Base-by-base conservation (phyloP, 208 protist species). In the Dictyostelium gargantuum region DNA sequence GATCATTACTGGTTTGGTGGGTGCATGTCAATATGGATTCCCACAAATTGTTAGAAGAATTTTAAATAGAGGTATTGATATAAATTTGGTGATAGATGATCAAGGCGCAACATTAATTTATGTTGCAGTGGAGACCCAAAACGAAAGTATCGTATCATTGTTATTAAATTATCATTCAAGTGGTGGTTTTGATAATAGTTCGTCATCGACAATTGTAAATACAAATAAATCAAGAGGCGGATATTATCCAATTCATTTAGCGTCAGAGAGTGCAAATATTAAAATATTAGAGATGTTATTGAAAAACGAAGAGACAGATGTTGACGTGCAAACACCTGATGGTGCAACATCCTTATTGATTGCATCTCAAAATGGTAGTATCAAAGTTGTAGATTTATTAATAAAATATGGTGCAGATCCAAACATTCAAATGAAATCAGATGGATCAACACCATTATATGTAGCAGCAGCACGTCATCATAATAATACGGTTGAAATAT, bases 401-500 rank as follows among this genome's bases (percentile, higher is more conserved):
- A 17, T 21, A 1, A 70, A 50, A 23, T 81, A 72, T 26, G 50
- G 32, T 26, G 85, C 85, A 1, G 56, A 80, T 29, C 85, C 85
- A 19, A 92, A 92, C 23, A 61, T 84, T n/a, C 54, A 72, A 72
- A 72, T 81, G 76, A 70, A 38, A 32, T 80, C 74, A 0, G 85
- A 92, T 63, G 85, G 85, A 8, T 81, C 85, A 10, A 74, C 29
- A 29, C 56, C 74, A n/a, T 21, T 92, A 17, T 92, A 84, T n/a
- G 77, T 92, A 0, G 52, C 74, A 1, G 46, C 44, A 15, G 26
- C 50, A 13, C 23, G 70, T 32, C 66, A 89, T 40, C 70, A 68
- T 52, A 38, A 32, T 21, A 79, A 77, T 13, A 79, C 68, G 8
- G 29, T 48, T 0, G 32, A 54, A 17, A 26, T 32, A 66, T 29